Percentiles rank a stretch among this genome's conserved stretches.
These are phyloP conservation scores for Xylariaceae sp. DNA, from an alignment of 2,329 filamentous ascomycete genomes.

Conservation along the genomic window DNA sequence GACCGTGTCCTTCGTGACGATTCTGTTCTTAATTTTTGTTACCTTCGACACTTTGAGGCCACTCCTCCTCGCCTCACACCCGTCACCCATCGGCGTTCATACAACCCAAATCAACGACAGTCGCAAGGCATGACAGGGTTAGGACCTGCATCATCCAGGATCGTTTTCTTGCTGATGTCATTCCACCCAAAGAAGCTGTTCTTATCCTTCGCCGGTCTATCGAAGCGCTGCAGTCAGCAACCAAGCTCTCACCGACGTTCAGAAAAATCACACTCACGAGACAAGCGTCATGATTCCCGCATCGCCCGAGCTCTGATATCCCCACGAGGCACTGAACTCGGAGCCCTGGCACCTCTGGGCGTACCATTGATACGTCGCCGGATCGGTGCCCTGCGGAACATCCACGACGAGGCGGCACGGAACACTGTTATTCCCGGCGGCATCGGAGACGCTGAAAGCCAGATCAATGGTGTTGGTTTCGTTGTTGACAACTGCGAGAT, in stretches of 20 bases:
- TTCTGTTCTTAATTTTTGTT: neutral
- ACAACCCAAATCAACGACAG: neutral
- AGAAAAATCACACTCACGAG: constrained; percentile 14
- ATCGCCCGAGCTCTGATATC: constrained; percentile 19
- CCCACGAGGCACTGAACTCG: constrained; percentile 28
- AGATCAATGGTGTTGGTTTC: constrained; percentile 7
- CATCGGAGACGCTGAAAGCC: constrained; percentile 16
- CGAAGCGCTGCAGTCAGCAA: neutral
- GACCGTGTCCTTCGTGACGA: neutral
- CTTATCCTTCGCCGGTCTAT: neutral
- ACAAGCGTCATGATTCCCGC: constrained; percentile 30
- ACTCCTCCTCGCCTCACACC: neutral
- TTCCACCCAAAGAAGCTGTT: neutral
- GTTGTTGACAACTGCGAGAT: constrained; percentile 16
- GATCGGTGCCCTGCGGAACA: constrained; percentile 10
- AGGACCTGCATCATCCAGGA: neutral
- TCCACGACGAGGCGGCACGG: constrained; percentile 17
- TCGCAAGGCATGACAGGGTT: neutral
- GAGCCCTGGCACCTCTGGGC: constrained; percentile 16
- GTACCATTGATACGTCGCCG: constrained; percentile 25
- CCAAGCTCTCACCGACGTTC: neutral
- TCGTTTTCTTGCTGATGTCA: neutral
- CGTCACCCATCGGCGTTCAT: neutral
- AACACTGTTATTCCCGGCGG: neutral
- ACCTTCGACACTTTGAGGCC: neutral